Evolutionary conservation across 768 basidiomycete genomes (phyloP).

Genomic region (Agaricus sinodeliciosus): DNA sequence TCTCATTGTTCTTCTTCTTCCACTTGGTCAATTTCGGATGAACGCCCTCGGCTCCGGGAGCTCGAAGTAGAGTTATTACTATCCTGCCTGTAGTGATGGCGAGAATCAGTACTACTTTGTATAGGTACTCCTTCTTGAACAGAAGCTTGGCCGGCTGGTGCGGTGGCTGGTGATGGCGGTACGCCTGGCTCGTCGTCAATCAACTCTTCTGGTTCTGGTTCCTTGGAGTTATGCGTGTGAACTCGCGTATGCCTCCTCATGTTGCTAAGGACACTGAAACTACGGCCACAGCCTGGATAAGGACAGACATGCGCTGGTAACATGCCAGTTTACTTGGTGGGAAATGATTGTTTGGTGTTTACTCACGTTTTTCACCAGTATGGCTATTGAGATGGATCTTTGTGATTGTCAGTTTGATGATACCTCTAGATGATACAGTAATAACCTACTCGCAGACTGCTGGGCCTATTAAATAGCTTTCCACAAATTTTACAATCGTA

Average conservation of each 20-base stretch:
- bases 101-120: background rate
- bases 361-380: constrained; percentile 80
- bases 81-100: constrained; percentile 27
- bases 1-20: constrained; percentile 22
- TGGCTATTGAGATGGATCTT: constrained; percentile 84
- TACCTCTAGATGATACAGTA: constrained; percentile 4
- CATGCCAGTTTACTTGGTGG: constrained; percentile 3
- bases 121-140: constrained; percentile 10
- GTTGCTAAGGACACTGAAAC: constrained; percentile 84
- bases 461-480: constrained; percentile 77
- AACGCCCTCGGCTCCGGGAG: constrained; percentile 31
- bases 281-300: constrained; percentile 67
- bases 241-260: constrained; percentile 83
- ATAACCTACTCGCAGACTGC: constrained; percentile 64
- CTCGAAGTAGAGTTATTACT: constrained; percentile 36
- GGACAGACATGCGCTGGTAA: constrained; percentile 67
- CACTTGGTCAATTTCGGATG: constrained; percentile 26
- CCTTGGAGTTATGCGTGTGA: constrained; percentile 34
- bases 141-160: constrained; percentile 1
- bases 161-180: constrained; percentile 4
- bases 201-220: constrained; percentile 33
- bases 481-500: constrained; percentile 78
- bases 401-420: constrained; percentile 4
- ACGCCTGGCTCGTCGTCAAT: constrained; percentile 46
- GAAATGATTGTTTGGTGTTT: background rate